A percentile compares a stretch with the other conserved stretches of the same genome.
Conservation (phyloP, 2,329 filamentous ascomycete genomes). For the Alternaria conjuncta region DNA sequence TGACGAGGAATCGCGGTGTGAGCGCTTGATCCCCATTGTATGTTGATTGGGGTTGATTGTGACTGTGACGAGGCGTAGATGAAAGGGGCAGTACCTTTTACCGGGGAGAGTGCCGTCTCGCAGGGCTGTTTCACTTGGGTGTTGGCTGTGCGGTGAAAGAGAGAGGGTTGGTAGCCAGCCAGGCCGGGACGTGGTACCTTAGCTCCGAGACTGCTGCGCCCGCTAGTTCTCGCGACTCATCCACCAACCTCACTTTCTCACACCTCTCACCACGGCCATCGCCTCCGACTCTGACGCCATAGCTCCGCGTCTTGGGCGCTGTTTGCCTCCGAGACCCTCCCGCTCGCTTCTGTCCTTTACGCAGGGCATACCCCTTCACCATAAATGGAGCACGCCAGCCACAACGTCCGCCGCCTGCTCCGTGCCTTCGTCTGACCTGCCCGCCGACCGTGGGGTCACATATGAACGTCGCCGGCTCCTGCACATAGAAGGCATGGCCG, state of each 20-base stretch:
- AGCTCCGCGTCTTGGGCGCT: constrained; percentile 33
- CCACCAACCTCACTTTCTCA: constrained; percentile 19
- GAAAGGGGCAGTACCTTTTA: constrained; percentile 37
- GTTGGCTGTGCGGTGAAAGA: neutral
- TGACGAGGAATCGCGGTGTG: constrained; percentile 59
- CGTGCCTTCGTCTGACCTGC: constrained; percentile 65
- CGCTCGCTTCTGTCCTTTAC: constrained; percentile 42
- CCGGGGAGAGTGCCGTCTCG: constrained; percentile 11
- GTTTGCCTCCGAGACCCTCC: constrained; percentile 28
- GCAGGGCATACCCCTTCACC: constrained; percentile 42
- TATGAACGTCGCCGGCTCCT: constrained; percentile 38
- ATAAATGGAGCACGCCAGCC: constrained; percentile 66
- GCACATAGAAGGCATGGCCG: constrained; percentile 51
- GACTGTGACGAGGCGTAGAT: constrained; percentile 18
- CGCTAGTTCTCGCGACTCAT: constrained; percentile 18
- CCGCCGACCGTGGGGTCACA: constrained; percentile 60
- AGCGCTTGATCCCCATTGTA: constrained; percentile 65
- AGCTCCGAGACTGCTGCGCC: constrained; percentile 12
- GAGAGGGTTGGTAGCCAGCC: neutral
- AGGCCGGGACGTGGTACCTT: constrained; percentile 6
- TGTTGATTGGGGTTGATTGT: constrained; percentile 15
- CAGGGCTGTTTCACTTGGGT: constrained; percentile 8
- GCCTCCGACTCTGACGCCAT: constrained; percentile 18
- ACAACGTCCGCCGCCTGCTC: constrained; percentile 54
- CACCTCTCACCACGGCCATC: constrained; percentile 17